Conservation (phyloP, 139 green algal genomes). For the Desmodesmus armatus region DNA sequence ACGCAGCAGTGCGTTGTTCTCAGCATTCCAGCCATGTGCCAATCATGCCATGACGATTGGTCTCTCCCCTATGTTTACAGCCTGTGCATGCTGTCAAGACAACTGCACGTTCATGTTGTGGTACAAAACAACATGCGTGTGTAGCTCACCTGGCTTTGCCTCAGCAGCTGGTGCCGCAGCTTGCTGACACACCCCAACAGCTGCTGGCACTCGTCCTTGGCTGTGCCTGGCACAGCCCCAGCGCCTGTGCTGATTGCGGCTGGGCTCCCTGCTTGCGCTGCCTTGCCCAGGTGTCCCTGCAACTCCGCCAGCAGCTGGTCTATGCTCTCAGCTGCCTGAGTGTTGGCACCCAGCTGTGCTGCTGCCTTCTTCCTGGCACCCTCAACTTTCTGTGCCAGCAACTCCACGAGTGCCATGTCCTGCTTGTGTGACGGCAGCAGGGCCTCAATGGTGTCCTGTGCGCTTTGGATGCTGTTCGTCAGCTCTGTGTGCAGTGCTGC, state of each 20-base stretch:
- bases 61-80: too few species aligned
- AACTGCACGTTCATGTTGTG: not conserved
- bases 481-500: not conserved
- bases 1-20: not conserved
- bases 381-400: conserved; percentile 8
- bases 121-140: not conserved
- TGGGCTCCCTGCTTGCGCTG: not conserved
- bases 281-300: not conserved
- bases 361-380: conserved; percentile 19
- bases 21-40: not conserved
- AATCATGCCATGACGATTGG: too few species aligned
- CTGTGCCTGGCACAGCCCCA: too few species aligned
- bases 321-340: not conserved
- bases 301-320: not conserved
- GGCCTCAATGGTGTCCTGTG: conserved; percentile 50
- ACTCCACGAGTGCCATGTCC: conserved; percentile 68
- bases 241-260: not conserved
- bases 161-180: conserved; percentile 12
- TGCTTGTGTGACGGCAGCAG: conserved; percentile 63
- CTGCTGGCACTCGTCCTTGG: conserved; percentile 8
- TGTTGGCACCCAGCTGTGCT: conserved; percentile 8
- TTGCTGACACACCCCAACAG: not conserved
- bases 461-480: not conserved
- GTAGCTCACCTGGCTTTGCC: conserved; percentile 11
- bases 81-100: too few species aligned